Evolutionary conservation across 306 rosid species (phyloP).

Genomic region (Sesbania bispinosa): DNA sequence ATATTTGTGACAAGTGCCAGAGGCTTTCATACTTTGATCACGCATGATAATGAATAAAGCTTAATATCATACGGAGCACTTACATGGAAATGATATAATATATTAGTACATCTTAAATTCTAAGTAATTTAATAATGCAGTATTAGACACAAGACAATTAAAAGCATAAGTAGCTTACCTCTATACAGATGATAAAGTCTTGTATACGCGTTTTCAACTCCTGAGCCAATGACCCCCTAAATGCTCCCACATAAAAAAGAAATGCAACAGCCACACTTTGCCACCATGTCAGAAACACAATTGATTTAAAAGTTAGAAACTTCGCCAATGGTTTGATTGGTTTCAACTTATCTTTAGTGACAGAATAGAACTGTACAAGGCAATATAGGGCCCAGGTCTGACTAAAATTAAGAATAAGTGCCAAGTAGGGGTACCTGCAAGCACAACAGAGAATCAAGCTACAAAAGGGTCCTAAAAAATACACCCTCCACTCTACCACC

Average conservation of each 20-base stretch:
- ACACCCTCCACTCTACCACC: neutral
- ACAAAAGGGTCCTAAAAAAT: slow-evolving; percentile 17
- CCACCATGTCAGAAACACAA: slow-evolving; percentile 98
- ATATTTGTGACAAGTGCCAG: neutral
- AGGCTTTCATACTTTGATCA: neutral
- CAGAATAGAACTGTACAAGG: slow-evolving; percentile 94
- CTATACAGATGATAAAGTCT: slow-evolving; percentile 96
- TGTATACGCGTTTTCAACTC: slow-evolving; percentile 85
- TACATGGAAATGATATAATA: neutral
- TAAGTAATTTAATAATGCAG: neutral
- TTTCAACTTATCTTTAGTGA: slow-evolving; percentile 79
- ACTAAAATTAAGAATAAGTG: slow-evolving; percentile 90
- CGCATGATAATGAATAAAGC: neutral
- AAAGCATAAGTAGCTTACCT: slow-evolving; percentile 51
- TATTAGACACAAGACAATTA: neutral
- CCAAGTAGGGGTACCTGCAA: slow-evolving; percentile 96
- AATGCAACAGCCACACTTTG: slow-evolving; percentile 96
- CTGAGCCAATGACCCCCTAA: slow-evolving; percentile 79
- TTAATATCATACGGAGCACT: neutral
- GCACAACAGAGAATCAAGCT: slow-evolving; percentile 29
- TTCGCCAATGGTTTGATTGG: slow-evolving; percentile 92
- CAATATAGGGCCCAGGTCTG: slow-evolving; percentile 99
- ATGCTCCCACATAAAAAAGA: slow-evolving; percentile 83
- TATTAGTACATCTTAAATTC: neutral
- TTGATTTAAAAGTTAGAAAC: slow-evolving; percentile 86